These are phyloP conservation scores for Pleodorina starrii DNA, from an alignment of 139 green algal species.

Conservation along the genomic window DNA sequence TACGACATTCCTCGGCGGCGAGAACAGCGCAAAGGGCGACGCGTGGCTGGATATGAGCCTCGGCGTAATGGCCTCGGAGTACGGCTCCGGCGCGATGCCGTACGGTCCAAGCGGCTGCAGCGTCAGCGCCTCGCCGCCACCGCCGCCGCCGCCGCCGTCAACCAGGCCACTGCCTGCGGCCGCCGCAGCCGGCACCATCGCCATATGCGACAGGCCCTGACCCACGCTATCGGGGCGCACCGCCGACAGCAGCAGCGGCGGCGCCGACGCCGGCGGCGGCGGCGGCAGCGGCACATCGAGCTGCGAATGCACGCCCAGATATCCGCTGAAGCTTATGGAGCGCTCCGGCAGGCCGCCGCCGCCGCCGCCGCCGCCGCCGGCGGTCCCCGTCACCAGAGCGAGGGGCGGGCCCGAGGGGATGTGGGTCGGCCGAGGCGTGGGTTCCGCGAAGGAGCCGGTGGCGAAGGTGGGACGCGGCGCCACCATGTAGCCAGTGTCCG, in stretches of 20 bases:
- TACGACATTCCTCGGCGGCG: background rate
- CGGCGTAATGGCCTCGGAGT: background rate
- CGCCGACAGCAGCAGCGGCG: background rate
- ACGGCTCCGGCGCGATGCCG: background rate
- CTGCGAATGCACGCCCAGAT: background rate
- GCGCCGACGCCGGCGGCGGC: background rate
- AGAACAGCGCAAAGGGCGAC: conserved; percentile 17
- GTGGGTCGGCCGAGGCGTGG: too few relatives aligned
- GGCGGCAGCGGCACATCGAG: background rate
- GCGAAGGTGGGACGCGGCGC: too few relatives aligned
- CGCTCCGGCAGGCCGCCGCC: background rate
- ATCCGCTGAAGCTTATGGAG: conserved; percentile 28
- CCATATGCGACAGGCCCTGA: background rate
- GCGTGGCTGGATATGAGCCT: background rate
- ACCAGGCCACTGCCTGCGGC: background rate
- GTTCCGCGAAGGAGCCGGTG: too few relatives aligned
- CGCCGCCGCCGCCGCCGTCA: background rate
- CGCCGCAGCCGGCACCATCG: background rate
- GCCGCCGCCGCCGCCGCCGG: background rate
- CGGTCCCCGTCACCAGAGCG: background rate
- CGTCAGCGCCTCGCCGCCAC: background rate
- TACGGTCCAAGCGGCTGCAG: background rate
- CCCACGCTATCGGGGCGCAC: background rate
- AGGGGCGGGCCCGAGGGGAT: background rate
- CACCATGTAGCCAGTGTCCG: background rate